A percentile compares a stretch with the other conserved stretches of the same genome.
These are phyloP conservation scores for Taiozyma sp. DNA, from an alignment of 1,139 yeast species.

Conservation along the genomic window DNA sequence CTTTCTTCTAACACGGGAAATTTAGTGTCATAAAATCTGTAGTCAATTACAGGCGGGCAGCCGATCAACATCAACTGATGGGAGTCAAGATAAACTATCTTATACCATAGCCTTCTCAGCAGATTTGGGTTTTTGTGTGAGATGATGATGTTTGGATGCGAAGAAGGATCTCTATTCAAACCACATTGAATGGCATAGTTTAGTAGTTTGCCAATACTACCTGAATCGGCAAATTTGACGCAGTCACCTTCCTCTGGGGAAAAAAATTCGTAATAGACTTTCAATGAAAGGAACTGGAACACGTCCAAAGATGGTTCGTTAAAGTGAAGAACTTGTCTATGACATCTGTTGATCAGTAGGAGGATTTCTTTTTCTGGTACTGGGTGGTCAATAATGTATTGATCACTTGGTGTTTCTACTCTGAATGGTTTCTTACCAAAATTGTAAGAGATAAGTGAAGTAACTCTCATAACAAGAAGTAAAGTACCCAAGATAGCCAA, in stretches of 20 bases:
- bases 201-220: constrained; percentile 16
- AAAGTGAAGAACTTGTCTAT: constrained; percentile 12
- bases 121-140: constrained; percentile 11
- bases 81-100: constrained; percentile 15
- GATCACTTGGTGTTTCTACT: constrained; percentile 4
- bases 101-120: constrained; percentile 22
- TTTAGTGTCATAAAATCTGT: constrained; percentile 17
- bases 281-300: constrained; percentile 18
- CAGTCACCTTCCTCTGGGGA: constrained; percentile 24
- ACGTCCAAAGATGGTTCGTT: constrained; percentile 11
- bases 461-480: constrained; percentile 19
- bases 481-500: constrained; percentile 17
- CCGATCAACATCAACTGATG: constrained; percentile 19
- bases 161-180: constrained; percentile 20
- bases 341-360: constrained; percentile 9
- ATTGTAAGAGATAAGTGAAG: constrained; percentile 17
- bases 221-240: constrained; percentile 10
- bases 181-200: constrained; percentile 18
- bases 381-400: constrained; percentile 17
- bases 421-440: constrained; percentile 10
- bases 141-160: neutral
- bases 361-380: constrained; percentile 7
- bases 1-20: constrained; percentile 21
- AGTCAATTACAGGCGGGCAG: constrained; percentile 17
- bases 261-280: constrained; percentile 10